Conservation (phyloP, 352 stramenopile genomes). For the Thraustochytrium sp. region DNA sequence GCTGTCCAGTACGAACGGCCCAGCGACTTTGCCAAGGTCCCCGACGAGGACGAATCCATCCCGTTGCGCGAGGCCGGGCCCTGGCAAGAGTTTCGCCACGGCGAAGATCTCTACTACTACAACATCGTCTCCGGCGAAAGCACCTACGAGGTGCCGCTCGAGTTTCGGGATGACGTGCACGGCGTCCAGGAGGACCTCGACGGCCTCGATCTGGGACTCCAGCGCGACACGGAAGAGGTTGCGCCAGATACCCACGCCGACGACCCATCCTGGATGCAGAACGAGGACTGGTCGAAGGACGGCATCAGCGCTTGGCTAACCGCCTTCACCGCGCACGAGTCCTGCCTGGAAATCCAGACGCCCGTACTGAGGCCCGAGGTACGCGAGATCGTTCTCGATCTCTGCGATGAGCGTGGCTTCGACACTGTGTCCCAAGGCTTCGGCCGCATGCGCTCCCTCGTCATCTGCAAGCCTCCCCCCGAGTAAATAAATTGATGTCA, state of each 20-base stretch:
- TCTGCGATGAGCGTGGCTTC: conserved; percentile 3
- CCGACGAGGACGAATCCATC: conserved; percentile 16
- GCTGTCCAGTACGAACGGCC: conserved; percentile 51
- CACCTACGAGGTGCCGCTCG: conserved; percentile 70
- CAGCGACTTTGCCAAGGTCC: neutral
- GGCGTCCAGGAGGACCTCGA: neutral
- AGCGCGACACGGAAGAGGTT: neutral
- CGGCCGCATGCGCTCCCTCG: neutral
- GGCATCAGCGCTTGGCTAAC: neutral
- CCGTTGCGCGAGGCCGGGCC: conserved; percentile 23
- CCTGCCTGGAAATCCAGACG: neutral
- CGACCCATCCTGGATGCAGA: neutral
- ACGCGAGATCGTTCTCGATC: neutral
- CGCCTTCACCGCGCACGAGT: neutral
- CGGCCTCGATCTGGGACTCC: neutral
- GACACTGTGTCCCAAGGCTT: conserved; percentile 11
- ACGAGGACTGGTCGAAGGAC: neutral
- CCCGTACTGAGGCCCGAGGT: neutral
- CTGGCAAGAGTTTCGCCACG: conserved; percentile 56
- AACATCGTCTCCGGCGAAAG: conserved; percentile 66
- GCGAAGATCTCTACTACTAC: conserved; percentile 68
- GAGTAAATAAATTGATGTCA: too few relatives aligned
- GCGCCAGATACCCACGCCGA: neutral
- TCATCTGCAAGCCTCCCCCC: conserved; percentile 14
- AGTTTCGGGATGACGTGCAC: neutral